Evolutionary conservation across 495 filamentous ascomycete species (phyloP).

Genomic region (Hypoxylon crocopeplum): DNA sequence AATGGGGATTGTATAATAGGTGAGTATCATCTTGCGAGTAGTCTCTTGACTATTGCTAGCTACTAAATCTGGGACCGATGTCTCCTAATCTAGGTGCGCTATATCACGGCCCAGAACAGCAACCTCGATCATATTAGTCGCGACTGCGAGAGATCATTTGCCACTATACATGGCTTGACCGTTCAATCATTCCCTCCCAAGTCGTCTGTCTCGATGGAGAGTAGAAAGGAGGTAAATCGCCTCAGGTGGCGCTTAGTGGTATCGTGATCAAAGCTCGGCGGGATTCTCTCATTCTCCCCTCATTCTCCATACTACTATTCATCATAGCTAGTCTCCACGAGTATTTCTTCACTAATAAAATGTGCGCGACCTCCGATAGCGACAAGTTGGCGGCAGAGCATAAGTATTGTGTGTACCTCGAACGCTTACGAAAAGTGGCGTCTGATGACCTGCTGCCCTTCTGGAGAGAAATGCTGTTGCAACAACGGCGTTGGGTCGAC

Average conservation of each 20-base stretch:
- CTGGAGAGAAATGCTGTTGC: constrained; percentile 67
- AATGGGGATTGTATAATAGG: no score
- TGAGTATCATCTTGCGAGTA: background rate
- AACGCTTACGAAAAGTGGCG: constrained; percentile 67
- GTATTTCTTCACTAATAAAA: background rate
- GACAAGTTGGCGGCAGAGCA: background rate
- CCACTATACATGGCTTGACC: constrained; percentile 1
- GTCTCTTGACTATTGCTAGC: constrained; percentile 21
- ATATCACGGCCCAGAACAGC: constrained; percentile 8
- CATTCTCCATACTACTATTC: constrained; percentile 8
- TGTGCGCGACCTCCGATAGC: background rate
- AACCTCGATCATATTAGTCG: constrained; percentile 3
- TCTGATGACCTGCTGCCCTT: constrained; percentile 77
- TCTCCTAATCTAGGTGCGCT: constrained; percentile 2
- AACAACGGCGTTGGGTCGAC: constrained; percentile 75
- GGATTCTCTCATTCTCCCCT: constrained; percentile 14
- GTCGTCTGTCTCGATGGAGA: background rate
- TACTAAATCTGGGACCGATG: constrained; percentile 9
- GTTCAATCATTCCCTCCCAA: constrained; percentile 1
- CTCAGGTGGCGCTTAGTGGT: constrained; percentile 1
- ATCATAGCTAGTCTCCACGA: constrained; percentile 5
- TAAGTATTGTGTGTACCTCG: no score
- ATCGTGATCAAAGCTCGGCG: constrained; percentile 1
- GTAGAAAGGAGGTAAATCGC: background rate
- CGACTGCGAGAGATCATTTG: constrained; percentile 20